phyloP scores from a whole-genome alignment of 768 basidiomycete genomes.

The Clavaria fumosa region DNA sequence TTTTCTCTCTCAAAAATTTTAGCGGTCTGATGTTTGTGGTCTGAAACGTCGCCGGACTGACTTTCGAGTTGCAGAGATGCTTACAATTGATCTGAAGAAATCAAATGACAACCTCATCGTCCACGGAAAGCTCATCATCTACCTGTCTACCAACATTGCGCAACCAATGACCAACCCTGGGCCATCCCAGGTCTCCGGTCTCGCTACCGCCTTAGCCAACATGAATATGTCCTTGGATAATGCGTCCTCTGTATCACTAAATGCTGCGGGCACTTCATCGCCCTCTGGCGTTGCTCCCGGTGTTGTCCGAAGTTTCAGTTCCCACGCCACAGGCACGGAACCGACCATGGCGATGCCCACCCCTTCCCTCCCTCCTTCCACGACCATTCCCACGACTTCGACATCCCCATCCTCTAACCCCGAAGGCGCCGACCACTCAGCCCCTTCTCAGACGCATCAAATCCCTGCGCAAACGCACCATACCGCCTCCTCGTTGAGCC shows the following conservation, averaged over 20 bases:
- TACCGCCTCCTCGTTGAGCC: no score
- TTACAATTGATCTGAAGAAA: conserved; percentile 92
- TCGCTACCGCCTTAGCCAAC: conserved; percentile 42
- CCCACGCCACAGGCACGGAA: conserved; percentile 45
- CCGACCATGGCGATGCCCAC: no score
- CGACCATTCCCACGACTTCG: no score
- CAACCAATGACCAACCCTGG: conserved; percentile 78
- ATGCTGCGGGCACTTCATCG: conserved; percentile 32
- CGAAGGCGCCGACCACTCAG: no score
- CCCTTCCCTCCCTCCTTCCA: no score
- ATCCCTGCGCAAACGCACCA: no score
- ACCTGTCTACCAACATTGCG: conserved; percentile 82
- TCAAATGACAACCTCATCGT: conserved; percentile 98
- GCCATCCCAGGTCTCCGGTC: conserved; percentile 50
- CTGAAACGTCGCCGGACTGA: conserved; percentile 7
- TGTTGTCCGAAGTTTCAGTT: conserved; percentile 50
- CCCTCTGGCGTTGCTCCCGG: conserved; percentile 22
- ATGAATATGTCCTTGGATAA: conserved; percentile 49
- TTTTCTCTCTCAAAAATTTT: not conserved
- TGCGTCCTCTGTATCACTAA: conserved; percentile 43
- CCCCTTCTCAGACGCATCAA: no score
- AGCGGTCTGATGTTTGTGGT: not conserved
- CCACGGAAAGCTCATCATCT: conserved; percentile 93
- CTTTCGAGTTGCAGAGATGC: conserved; percentile 89
- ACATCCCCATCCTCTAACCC: no score